A percentile compares a stretch with the other conserved stretches of the same genome.
Evolutionary conservation across 495 filamentous ascomycete genomes (phyloP).

Genomic region (Letharia columbiana): DNA sequence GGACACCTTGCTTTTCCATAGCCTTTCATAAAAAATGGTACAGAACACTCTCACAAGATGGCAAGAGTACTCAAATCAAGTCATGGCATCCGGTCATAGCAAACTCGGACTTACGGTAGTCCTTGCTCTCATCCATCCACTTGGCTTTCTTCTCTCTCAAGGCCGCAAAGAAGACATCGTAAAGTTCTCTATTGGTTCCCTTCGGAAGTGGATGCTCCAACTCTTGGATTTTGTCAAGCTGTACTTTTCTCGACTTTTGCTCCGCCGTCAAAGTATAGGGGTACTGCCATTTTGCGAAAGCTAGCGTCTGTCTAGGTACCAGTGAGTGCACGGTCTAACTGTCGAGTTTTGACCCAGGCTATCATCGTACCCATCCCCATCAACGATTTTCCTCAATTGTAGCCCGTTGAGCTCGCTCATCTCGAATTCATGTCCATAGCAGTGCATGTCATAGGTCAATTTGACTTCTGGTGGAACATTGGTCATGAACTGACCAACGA

Average conservation of each 20-base stretch:
- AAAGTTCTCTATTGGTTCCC: conserved; percentile 17
- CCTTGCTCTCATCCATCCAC: conserved; percentile 15
- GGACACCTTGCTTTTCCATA: background rate
- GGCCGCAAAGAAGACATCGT: conserved; percentile 18
- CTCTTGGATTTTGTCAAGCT: background rate
- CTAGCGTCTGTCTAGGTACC: conserved; percentile 18
- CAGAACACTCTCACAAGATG: background rate
- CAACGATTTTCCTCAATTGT: conserved; percentile 18
- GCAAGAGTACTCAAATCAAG: background rate
- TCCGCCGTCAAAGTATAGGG: conserved; percentile 18
- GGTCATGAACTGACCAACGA: conserved; percentile 18
- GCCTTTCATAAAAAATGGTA: no score
- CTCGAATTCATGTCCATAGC: conserved; percentile 3
- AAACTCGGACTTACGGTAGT: conserved; percentile 15
- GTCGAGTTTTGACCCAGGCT: no score
- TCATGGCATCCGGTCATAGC: background rate
- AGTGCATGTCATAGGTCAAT: conserved; percentile 11
- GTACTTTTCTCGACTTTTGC: conserved; percentile 12
- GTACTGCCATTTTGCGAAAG: conserved; percentile 24
- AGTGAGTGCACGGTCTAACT: background rate
- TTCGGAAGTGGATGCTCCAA: background rate
- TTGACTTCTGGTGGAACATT: conserved; percentile 11
- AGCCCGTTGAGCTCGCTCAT: conserved; percentile 10
- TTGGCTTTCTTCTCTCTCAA: conserved; percentile 12
- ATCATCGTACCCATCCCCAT: conserved; percentile 12